A percentile compares a stretch with the other conserved stretches of the same genome.
These are phyloP conservation scores for Usnea hakonensis DNA, from an alignment of 495 filamentous ascomycete genomes.

Conservation along the genomic window DNA sequence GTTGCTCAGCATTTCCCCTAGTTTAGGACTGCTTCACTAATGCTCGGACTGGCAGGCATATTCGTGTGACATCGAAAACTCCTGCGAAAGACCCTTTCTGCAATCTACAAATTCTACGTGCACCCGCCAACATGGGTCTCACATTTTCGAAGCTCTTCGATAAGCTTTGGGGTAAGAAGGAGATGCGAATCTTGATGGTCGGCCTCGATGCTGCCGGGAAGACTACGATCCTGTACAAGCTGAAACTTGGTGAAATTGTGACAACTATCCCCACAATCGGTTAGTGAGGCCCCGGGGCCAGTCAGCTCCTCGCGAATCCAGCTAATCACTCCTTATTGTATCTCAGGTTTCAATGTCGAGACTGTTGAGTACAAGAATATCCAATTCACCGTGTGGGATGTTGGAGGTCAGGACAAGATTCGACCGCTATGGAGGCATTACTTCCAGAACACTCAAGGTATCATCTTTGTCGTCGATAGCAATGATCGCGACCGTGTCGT, in stretches of 20 bases:
- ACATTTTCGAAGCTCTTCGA: constrained; percentile 89
- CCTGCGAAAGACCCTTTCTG: constrained; percentile 4
- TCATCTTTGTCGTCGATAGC: constrained; percentile 99
- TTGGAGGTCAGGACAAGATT: constrained; percentile 99
- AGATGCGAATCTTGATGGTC: constrained; percentile 98
- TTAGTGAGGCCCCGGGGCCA: constrained; percentile 45
- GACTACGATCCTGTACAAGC: constrained; percentile 99
- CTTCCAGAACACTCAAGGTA: constrained; percentile 99
- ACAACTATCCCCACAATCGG: constrained; percentile 99
- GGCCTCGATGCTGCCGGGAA: constrained; percentile 97
- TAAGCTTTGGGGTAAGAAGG: constrained; percentile 95
- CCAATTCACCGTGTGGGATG: constrained; percentile 99
- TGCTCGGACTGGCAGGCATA: constrained; percentile 3
- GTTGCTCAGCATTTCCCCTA: not conserved
- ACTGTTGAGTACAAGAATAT: constrained; percentile 99
- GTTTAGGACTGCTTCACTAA: not conserved
- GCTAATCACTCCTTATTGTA: constrained; percentile 70
- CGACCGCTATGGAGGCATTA: constrained; percentile 97
- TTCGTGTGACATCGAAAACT: not conserved
- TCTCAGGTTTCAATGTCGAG: constrained; percentile 96
- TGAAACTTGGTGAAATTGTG: constrained; percentile 98
- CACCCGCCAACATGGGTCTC: constrained; percentile 80
- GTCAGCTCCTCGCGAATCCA: constrained; percentile 54
- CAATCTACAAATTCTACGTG: constrained; percentile 27
- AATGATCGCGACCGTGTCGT: constrained; percentile 99